phyloP scores from a whole-genome alignment of 2,329 filamentous ascomycete genomes.

The Fusarium agapanthi region DNA sequence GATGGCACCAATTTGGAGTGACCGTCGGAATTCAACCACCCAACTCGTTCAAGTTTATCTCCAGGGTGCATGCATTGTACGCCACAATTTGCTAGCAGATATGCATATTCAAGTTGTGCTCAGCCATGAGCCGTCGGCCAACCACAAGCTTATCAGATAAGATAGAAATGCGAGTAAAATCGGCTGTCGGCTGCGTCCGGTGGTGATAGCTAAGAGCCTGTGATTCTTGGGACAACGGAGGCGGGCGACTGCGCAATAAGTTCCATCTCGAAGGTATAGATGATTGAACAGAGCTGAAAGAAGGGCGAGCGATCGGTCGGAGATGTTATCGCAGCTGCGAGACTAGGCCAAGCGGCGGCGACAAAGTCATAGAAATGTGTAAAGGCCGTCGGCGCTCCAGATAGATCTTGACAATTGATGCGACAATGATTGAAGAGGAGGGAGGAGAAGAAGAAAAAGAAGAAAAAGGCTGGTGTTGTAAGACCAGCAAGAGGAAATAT shows the following conservation, averaged over 20 bases:
- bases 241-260: slow-evolving; percentile 26
- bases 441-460: neutral
- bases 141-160: slow-evolving; percentile 30
- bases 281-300: neutral
- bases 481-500: neutral
- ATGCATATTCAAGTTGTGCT: slow-evolving; percentile 16
- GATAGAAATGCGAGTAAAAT: slow-evolving; percentile 2
- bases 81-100: slow-evolving; percentile 13
- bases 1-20: neutral
- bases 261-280: neutral
- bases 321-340: neutral
- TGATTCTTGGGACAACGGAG: slow-evolving; percentile 7
- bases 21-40: slow-evolving; percentile 15
- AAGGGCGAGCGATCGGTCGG: neutral
- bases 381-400: neutral
- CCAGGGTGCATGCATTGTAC: neutral
- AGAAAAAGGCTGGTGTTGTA: neutral
- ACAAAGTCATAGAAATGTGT: neutral
- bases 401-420: neutral
- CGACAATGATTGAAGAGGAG: neutral
- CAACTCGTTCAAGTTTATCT: slow-evolving; percentile 35
- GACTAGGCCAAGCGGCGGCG: neutral
- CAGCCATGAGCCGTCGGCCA: slow-evolving; percentile 11
- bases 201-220: neutral
- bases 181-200: slow-evolving; percentile 38